Percentiles rank a stretch among this genome's conserved stretches.
Evolutionary conservation across 805 yeast species (phyloP).

Genomic region (Wickerhamomyces xylosicus): DNA sequence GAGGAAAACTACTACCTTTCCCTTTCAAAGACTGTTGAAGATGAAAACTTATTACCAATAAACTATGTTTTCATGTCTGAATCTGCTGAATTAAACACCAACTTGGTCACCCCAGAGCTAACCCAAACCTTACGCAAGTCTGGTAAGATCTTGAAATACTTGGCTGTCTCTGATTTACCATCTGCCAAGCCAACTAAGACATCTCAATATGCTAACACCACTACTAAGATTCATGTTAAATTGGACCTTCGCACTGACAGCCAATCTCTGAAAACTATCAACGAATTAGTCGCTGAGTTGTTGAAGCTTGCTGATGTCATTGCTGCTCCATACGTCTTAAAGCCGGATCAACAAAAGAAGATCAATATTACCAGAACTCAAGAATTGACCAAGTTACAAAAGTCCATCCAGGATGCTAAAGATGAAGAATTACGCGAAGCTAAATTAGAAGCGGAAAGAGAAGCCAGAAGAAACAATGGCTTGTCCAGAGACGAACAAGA

Average conservation of each 20-base stretch:
- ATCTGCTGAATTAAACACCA: conserved; percentile 67
- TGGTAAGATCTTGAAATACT: conserved; percentile 41
- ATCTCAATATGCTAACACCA: conserved; percentile 38
- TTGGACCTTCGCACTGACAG: conserved; percentile 39
- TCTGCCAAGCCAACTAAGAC: conserved; percentile 55
- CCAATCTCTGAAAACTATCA: conserved; percentile 38
- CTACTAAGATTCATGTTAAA: conserved; percentile 41
- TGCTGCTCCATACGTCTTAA: conserved; percentile 39
- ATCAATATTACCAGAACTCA: conserved; percentile 66
- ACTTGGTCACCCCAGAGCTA: conserved; percentile 41
- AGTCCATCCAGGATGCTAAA: conserved; percentile 51
- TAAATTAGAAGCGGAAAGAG: conserved; percentile 59
- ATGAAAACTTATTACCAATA: conserved; percentile 50
- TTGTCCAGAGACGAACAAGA: conserved; percentile 72
- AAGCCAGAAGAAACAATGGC: conserved; percentile 47
- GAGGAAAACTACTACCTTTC: conserved; percentile 73
- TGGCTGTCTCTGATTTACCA: conserved; percentile 82
- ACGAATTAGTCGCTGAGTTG: conserved; percentile 41
- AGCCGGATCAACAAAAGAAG: conserved; percentile 70
- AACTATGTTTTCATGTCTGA: conserved; percentile 87
- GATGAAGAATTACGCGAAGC: conserved; percentile 62
- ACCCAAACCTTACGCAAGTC: conserved; percentile 32
- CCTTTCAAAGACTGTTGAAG: conserved; percentile 70
- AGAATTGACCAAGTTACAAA: conserved; percentile 62
- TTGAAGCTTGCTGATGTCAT: conserved; percentile 46